Base-by-base conservation (phyloP, 2,329 filamentous ascomycete species). In the Cytospora mali region DNA sequence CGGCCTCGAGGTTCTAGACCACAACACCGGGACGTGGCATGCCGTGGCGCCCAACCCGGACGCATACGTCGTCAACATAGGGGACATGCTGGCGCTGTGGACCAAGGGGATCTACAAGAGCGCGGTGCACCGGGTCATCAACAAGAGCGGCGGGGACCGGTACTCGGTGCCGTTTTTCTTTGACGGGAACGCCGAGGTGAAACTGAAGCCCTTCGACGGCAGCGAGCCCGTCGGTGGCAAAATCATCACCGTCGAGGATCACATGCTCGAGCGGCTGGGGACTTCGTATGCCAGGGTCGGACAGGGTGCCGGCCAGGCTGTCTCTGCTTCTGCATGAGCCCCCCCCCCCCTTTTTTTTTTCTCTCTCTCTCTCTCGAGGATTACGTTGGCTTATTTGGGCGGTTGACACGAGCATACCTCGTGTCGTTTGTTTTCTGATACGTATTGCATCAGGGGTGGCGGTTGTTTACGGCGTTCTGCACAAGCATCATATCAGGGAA, bases 101-200 rank as follows among this genome's bases (percentile, higher is more conserved):
- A 85, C 82, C 16, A 80, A 80, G 58, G 78, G 80, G 18, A 71
- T 75, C 54, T 86, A 84, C 72, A 80, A 79, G 68, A 82, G 79
- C 68, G 84, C 78, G 55, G 70, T 83, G 4, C 84, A 87, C 69
- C 75, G 83, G 9, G 84, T 86, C 28, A 79, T 86, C 66, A 85
- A 85, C 73, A 75, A 75, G 50, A 79, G 77, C 3, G 75, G 74
- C 1, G 73, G 72, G 11, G 80, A 84, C 68, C 76, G 84, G 42
- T 86, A 84, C 68, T 83, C 80, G 7, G 75, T 86, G n/a, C 81
- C 83, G 0, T 80, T 85, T 57, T 86, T 85, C 70, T 80, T 84
- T 61, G 80, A 81, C 60, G 82, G 82, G 5, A 83, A 84, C 71
- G 73, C 81, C 6, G 80, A 83, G 56, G 68, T 71, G 13, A 66